Evolutionary conservation across 257 asterid species (phyloP).

Genomic region (Solanum ahanhuiri): DNA sequence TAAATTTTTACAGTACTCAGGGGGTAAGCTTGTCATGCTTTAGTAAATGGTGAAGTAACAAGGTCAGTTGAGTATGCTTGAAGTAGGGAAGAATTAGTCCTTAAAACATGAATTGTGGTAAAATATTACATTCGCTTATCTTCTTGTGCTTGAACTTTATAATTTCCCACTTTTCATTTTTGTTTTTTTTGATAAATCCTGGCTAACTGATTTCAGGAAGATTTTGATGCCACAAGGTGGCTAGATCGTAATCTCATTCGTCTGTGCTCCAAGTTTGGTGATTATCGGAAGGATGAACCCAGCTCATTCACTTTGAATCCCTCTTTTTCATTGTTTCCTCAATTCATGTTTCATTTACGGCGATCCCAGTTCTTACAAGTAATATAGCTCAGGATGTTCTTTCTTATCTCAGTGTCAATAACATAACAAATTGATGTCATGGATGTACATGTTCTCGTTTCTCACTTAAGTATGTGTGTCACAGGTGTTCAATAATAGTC

Average conservation of each 20-base stretch:
- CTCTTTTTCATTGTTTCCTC: constrained; percentile 82
- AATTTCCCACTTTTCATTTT: not conserved
- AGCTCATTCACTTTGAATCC: constrained; percentile 78
- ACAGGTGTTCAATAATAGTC: constrained; percentile 95
- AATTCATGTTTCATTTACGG: constrained; percentile 91
- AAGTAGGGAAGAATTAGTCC: not conserved
- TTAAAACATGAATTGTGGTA: not conserved
- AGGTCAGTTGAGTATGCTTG: not conserved
- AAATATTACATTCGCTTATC: not conserved
- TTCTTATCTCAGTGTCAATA: not conserved
- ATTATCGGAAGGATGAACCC: constrained; percentile 92
- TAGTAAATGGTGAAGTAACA: not conserved
- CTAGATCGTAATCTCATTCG: constrained; percentile 92
- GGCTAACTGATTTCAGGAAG: constrained; percentile 51
- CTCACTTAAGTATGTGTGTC: constrained; percentile 1
- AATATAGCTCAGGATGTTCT: not conserved
- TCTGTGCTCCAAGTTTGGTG: constrained; percentile 91
- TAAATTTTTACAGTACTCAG: not conserved
- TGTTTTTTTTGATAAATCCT: not conserved
- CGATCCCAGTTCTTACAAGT: constrained; percentile 98
- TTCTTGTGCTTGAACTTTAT: not conserved
- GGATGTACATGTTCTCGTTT: not conserved
- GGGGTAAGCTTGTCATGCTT: not conserved
- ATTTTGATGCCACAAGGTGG: constrained; percentile 94
- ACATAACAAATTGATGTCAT: not conserved